phyloP scores from a whole-genome alignment of 148 eudicot genomes.

The Rhododendron ferrugineum region DNA sequence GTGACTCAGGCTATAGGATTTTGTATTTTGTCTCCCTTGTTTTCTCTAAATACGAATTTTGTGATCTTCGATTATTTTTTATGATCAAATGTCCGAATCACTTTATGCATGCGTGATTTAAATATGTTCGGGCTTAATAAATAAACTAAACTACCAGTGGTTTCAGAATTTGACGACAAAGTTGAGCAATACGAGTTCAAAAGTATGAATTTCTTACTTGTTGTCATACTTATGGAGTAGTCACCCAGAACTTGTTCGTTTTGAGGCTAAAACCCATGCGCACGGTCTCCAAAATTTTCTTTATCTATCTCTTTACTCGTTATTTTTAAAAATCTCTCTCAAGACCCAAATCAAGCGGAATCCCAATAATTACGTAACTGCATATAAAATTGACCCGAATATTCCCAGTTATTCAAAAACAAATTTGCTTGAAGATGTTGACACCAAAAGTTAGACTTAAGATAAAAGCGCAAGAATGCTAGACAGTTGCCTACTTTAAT shows the following conservation, averaged over 20 bases:
- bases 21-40: background rate
- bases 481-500: background rate
- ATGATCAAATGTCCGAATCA: background rate
- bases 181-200: background rate
- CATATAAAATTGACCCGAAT: too few species aligned
- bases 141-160: background rate
- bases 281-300: too few species aligned
- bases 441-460: background rate
- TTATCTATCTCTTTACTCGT: too few species aligned
- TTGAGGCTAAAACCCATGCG: too few species aligned
- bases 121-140: background rate
- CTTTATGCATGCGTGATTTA: background rate
- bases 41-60: background rate
- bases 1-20: background rate
- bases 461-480: background rate
- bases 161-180: background rate
- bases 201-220: background rate
- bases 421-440: too few species aligned
- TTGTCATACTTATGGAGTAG: background rate
- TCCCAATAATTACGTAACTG: too few species aligned
- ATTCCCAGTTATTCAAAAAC: too few species aligned
- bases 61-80: background rate
- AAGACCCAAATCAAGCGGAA: too few species aligned
- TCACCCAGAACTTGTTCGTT: too few species aligned
- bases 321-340: too few species aligned